Conservation (phyloP, 139 green algal genomes). For the Pseudopediastrum boryanum region DNA sequence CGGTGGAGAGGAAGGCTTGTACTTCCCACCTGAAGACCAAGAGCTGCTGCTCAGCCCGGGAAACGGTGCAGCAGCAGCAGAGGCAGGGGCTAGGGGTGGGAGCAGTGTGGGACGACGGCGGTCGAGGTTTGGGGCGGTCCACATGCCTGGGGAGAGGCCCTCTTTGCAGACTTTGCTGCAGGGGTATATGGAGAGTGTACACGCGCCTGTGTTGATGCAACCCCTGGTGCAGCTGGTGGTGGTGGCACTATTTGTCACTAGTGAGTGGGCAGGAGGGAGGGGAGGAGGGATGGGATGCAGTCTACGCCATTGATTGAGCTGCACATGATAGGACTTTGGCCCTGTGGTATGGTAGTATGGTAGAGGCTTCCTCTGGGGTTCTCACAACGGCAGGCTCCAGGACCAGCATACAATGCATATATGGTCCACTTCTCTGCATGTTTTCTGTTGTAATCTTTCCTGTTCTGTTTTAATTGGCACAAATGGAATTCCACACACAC, state of each 20-base stretch:
- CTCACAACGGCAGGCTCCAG: too few species aligned
- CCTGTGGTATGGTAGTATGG: too few species aligned
- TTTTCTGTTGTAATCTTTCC: too few species aligned
- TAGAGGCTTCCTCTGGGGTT: too few species aligned
- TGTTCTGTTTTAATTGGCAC: too few species aligned
- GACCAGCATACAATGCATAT: too few species aligned
- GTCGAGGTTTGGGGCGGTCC: background rate
- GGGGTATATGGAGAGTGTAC: constrained; percentile 65
- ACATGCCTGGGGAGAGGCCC: constrained; percentile 24
- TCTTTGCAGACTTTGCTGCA: constrained; percentile 46
- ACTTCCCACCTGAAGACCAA: background rate
- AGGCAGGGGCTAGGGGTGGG: background rate
- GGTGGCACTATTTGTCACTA: constrained; percentile 54
- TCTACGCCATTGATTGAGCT: too few species aligned
- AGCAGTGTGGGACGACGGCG: background rate
- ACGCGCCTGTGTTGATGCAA: constrained; percentile 60
- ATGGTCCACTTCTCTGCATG: too few species aligned
- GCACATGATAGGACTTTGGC: too few species aligned
- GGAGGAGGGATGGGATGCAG: too few species aligned
- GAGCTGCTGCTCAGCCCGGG: background rate
- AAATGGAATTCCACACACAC: too few species aligned
- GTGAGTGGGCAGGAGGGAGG: constrained; percentile 31
- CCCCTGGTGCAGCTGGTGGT: constrained; percentile 56
- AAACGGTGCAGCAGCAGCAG: constrained; percentile 24
- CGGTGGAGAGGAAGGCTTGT: constrained; percentile 1